These are phyloP conservation scores for Croton setiger DNA, from an alignment of 441 rosid genomes.

Conservation along the genomic window DNA sequence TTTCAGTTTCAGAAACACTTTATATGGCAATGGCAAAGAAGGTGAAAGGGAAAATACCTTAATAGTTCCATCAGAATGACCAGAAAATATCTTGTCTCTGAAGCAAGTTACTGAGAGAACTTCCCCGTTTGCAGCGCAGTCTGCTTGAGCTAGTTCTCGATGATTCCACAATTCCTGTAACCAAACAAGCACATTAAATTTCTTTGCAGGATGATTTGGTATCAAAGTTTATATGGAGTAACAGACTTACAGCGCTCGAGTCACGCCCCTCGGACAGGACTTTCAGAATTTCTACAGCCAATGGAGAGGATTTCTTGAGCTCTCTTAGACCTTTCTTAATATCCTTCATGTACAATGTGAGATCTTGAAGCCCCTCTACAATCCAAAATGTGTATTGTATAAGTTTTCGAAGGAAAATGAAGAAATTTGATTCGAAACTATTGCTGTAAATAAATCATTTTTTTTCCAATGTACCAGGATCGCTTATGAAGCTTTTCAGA, in stretches of 20 bases:
- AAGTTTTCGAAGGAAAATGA: background rate
- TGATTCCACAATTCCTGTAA: constrained; percentile 69
- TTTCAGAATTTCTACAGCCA: constrained; percentile 60
- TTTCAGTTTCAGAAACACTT: background rate
- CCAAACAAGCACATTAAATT: constrained; percentile 9
- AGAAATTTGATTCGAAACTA: too few species aligned
- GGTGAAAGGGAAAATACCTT: constrained; percentile 36
- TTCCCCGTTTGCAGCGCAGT: constrained; percentile 58
- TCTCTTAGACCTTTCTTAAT: constrained; percentile 61
- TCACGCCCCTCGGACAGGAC: constrained; percentile 52
- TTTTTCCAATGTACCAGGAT: constrained; percentile 40
- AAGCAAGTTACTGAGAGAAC: constrained; percentile 48
- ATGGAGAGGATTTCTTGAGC: constrained; percentile 50
- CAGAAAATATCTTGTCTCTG: constrained; percentile 63
- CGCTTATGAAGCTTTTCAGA: constrained; percentile 55
- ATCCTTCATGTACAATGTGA: constrained; percentile 47
- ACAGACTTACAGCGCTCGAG: constrained; percentile 55
- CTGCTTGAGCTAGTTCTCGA: constrained; percentile 58
- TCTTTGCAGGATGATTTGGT: background rate
- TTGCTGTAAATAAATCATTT: background rate
- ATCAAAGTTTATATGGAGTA: constrained; percentile 1
- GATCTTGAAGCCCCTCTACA: constrained; percentile 54
- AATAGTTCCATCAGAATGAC: constrained; percentile 79
- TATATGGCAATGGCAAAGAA: background rate
- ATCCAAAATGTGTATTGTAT: constrained; percentile 13